These are phyloP conservation scores for Exophiala sideris DNA, from an alignment of 2,329 filamentous ascomycete genomes.

Conservation along the genomic window DNA sequence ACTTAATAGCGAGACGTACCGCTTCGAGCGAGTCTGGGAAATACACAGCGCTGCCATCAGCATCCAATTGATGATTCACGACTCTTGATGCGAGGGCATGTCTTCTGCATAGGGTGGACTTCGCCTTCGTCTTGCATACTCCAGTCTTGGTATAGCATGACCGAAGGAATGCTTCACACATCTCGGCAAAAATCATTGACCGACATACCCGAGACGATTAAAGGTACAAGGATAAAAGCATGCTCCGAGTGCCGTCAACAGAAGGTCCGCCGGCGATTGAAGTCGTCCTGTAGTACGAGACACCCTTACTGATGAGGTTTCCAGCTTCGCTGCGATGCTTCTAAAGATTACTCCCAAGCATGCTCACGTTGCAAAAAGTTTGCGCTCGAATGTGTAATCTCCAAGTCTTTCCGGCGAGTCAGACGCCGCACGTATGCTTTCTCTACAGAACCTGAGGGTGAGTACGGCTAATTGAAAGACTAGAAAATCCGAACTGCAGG, in stretches of 20 bases:
- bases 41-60: no score
- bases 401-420: constrained; percentile 8
- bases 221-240: constrained; percentile 36
- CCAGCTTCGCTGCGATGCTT: constrained; percentile 17
- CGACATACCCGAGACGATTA: constrained; percentile 1
- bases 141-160: no score
- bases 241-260: constrained; percentile 68
- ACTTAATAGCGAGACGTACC: no score
- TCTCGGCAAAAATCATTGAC: not conserved
- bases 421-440: constrained; percentile 14
- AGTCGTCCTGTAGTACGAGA: no score
- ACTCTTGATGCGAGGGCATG: no score
- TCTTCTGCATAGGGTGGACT: no score
- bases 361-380: constrained; percentile 15
- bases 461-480: not conserved
- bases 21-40: no score
- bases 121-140: no score
- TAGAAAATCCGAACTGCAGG: constrained; percentile 25
- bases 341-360: constrained; percentile 11
- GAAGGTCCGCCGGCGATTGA: constrained; percentile 47
- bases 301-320: not conserved
- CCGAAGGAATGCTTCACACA: no score
- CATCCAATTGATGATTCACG: no score
- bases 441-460: not conserved
- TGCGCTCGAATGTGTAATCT: constrained; percentile 11